Evolutionary conservation across 2,329 filamentous ascomycete species (phyloP).

Genomic region (Chalara sp.): DNA sequence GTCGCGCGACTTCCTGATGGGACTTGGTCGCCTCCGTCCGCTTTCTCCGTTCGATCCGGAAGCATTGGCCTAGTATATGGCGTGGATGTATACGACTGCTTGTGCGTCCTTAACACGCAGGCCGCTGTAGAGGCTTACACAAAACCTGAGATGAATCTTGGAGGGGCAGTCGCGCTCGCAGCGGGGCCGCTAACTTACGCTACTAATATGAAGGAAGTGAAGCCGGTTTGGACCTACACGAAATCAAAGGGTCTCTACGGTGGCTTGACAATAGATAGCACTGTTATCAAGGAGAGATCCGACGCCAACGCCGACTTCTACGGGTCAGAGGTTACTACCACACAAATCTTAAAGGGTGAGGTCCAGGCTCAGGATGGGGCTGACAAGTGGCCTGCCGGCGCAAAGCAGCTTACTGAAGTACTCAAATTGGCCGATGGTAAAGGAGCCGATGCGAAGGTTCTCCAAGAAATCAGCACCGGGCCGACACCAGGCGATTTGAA

Average conservation of each 20-base stretch:
- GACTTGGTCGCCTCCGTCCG: slow-evolving; percentile 73
- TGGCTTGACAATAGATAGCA: slow-evolving; percentile 34
- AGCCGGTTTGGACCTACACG: slow-evolving; percentile 52
- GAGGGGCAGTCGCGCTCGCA: slow-evolving; percentile 69
- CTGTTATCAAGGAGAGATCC: slow-evolving; percentile 7
- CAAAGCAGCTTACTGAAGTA: slow-evolving; percentile 4
- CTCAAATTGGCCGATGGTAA: slow-evolving; percentile 8
- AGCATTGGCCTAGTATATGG: slow-evolving; percentile 76
- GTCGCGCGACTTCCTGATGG: slow-evolving; percentile 57
- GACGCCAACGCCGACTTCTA: slow-evolving; percentile 10
- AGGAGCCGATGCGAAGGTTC: background rate
- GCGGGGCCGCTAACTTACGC: slow-evolving; percentile 50
- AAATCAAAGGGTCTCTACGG: slow-evolving; percentile 61
- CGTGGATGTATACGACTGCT: slow-evolving; percentile 83
- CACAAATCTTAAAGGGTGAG: slow-evolving; percentile 7
- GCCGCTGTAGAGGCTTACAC: slow-evolving; percentile 74
- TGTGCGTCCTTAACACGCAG: slow-evolving; percentile 76
- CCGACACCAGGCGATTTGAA: too few species aligned
- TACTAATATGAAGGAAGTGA: slow-evolving; percentile 29
- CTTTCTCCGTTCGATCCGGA: slow-evolving; percentile 74
- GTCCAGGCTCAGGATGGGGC: background rate
- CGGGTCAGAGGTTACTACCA: slow-evolving; percentile 3
- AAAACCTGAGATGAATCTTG: slow-evolving; percentile 66
- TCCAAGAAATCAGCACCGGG: too few species aligned
- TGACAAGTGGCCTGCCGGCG: slow-evolving; percentile 2